Percentiles rank a stretch among this genome's conserved stretches.
These are phyloP conservation scores for Fusarium coffeatum DNA, from an alignment of 2,329 filamentous ascomycete genomes.

Conservation along the genomic window DNA sequence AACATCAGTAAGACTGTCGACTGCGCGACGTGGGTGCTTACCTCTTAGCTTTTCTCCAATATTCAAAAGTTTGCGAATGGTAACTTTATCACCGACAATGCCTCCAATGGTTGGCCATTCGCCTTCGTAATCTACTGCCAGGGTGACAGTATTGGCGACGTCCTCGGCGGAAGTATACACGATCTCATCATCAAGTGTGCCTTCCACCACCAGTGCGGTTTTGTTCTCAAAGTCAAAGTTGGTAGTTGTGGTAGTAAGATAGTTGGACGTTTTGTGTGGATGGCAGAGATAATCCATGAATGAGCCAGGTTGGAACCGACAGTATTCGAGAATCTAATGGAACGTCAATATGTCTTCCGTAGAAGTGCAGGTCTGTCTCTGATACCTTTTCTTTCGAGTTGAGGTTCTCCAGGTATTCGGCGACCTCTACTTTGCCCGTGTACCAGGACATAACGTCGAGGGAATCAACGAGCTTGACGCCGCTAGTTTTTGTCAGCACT, in stretches of 20 bases:
- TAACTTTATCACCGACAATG: background rate
- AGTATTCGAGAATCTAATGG: slow-evolving; percentile 4
- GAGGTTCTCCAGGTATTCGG: background rate
- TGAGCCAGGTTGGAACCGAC: background rate
- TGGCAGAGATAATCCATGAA: slow-evolving; percentile 23
- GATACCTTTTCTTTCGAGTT: background rate
- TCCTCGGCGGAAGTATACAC: background rate
- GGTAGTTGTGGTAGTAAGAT: background rate
- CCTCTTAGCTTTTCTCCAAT: slow-evolving; percentile 1
- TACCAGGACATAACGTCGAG: slow-evolving; percentile 14
- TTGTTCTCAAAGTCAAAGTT: background rate
- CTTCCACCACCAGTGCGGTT: background rate
- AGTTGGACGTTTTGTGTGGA: background rate
- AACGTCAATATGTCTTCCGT: background rate
- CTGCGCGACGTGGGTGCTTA: fast-evolving
- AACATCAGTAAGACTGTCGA: fast-evolving
- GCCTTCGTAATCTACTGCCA: background rate
- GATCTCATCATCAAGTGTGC: background rate
- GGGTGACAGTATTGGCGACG: background rate
- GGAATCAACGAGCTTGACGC: background rate
- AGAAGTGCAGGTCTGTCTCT: fast-evolving
- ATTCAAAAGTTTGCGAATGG: background rate
- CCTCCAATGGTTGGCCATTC: background rate
- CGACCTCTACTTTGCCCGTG: slow-evolving; percentile 4
- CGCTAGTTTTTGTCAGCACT: background rate